Percentiles rank a stretch among this genome's conserved stretches.
These are phyloP conservation scores for Diplosphaera chodatii DNA, from an alignment of 139 green algal genomes.

Conservation along the genomic window DNA sequence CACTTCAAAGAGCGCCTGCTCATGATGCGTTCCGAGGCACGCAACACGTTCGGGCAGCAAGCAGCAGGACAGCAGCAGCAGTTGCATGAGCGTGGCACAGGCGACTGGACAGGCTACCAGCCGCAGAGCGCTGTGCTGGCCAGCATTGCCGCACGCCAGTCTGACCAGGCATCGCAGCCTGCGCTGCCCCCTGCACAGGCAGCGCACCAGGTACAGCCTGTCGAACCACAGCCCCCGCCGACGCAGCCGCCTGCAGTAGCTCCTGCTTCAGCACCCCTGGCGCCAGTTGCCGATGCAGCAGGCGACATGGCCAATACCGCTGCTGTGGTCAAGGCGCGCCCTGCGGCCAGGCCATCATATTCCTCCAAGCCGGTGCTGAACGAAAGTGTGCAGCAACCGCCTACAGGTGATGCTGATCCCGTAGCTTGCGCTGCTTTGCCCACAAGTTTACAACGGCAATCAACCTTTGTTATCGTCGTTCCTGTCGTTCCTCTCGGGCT, in stretches of 20 bases:
- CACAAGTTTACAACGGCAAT: too few species aligned
- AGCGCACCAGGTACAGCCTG: too few species aligned
- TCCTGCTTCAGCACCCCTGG: too few species aligned
- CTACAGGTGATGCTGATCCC: background rate
- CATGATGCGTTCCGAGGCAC: background rate
- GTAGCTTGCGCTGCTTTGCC: too few species aligned
- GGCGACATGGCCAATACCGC: too few species aligned
- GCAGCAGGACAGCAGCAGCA: background rate
- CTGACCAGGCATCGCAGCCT: constrained; percentile 4
- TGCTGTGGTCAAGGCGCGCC: background rate
- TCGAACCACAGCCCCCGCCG: too few species aligned
- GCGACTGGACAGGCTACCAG: constrained; percentile 50
- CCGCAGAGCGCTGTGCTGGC: constrained; percentile 30
- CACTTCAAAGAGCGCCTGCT: background rate
- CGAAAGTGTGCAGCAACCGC: background rate
- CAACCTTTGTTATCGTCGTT: too few species aligned
- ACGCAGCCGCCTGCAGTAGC: background rate
- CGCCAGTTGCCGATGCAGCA: too few species aligned
- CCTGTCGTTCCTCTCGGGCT: too few species aligned
- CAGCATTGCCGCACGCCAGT: constrained; percentile 11
- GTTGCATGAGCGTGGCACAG: constrained; percentile 18
- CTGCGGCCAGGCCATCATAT: constrained; percentile 3
- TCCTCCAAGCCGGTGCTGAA: constrained; percentile 15
- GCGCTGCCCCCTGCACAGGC: too few species aligned
- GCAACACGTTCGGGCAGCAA: background rate